phyloP scores from a whole-genome alignment of 2,329 filamentous ascomycete species.

The Alternaria sp. region DNA sequence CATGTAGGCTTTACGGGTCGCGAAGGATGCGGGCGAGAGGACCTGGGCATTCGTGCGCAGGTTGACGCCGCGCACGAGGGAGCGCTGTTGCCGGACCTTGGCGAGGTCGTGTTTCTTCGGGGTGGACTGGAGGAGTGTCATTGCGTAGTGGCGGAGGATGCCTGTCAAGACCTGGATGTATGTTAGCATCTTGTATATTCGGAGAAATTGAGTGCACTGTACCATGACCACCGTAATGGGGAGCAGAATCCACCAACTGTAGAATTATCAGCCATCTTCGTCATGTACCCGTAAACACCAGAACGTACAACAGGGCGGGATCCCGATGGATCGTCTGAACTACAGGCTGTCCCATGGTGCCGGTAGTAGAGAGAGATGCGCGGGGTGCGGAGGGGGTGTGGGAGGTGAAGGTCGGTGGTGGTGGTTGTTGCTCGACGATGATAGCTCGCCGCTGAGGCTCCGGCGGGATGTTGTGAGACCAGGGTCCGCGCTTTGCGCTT shows the following conservation, averaged over 20 bases:
- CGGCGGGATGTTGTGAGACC: conserved; percentile 31
- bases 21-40: conserved; percentile 79
- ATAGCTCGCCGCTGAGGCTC: conserved; percentile 32
- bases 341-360: conserved; percentile 79
- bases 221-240: conserved; percentile 98
- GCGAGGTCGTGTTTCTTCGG: conserved; percentile 82
- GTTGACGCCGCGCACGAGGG: conserved; percentile 81
- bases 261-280: conserved; percentile 29
- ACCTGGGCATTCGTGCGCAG: conserved; percentile 83
- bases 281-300: neutral
- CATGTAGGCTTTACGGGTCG: conserved; percentile 79
- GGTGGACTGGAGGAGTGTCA: conserved; percentile 82
- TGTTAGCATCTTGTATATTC: conserved; percentile 13
- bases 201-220: conserved; percentile 20
- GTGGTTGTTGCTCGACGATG: conserved; percentile 23
- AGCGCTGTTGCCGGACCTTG: conserved; percentile 82
- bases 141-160: conserved; percentile 93
- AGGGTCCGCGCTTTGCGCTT: conserved; percentile 41
- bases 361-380: conserved; percentile 23
- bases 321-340: conserved; percentile 98
- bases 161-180: conserved; percentile 78
- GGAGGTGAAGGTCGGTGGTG: conserved; percentile 16
- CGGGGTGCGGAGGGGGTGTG: conserved; percentile 13
- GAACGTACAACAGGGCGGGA: conserved; percentile 90
- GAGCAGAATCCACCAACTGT: conserved; percentile 97